phyloP scores from a whole-genome alignment of 495 filamentous ascomycete genomes.

The Penicillium waksmanii region DNA sequence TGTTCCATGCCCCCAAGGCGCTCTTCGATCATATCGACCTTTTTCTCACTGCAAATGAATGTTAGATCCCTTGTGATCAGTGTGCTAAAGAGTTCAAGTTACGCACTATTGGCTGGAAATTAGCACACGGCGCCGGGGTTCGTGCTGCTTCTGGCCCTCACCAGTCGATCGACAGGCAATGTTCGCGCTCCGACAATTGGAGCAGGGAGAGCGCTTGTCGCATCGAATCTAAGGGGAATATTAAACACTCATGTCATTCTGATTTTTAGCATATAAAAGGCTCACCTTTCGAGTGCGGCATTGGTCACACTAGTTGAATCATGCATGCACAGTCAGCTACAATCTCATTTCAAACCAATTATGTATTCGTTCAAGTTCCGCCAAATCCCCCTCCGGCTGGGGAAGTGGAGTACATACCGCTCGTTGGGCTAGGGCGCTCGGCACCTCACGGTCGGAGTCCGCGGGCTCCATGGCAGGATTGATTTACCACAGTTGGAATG shows the following conservation, averaged over 20 bases:
- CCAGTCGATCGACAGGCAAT: conserved; percentile 61
- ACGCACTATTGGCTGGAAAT: conserved; percentile 72
- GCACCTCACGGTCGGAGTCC: conserved; percentile 35
- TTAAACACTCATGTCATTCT: neutral
- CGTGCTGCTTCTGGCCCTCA: conserved; percentile 59
- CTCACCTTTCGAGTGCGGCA: conserved; percentile 56
- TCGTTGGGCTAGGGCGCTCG: conserved; percentile 28
- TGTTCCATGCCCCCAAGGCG: conserved; percentile 62
- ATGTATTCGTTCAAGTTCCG: neutral
- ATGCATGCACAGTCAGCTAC: conserved; percentile 4
- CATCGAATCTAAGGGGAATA: conserved; percentile 42
- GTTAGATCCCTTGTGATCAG: neutral
- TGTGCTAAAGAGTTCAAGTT: neutral
- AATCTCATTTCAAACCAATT: neutral
- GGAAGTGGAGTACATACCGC: conserved; percentile 36
- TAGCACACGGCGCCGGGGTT: conserved; percentile 63
- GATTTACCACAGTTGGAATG: too few relatives aligned
- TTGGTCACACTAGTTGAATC: conserved; percentile 50
- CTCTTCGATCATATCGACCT: conserved; percentile 68
- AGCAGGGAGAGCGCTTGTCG: conserved; percentile 50
- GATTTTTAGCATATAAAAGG: too few relatives aligned
- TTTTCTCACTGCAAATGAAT: conserved; percentile 56
- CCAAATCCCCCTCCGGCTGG: conserved; percentile 4
- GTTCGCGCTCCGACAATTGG: conserved; percentile 49
- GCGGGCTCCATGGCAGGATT: conserved; percentile 37